These are phyloP conservation scores for Trichoderma afroharzianum DNA, from an alignment of 2,329 filamentous ascomycete genomes.

Conservation along the genomic window DNA sequence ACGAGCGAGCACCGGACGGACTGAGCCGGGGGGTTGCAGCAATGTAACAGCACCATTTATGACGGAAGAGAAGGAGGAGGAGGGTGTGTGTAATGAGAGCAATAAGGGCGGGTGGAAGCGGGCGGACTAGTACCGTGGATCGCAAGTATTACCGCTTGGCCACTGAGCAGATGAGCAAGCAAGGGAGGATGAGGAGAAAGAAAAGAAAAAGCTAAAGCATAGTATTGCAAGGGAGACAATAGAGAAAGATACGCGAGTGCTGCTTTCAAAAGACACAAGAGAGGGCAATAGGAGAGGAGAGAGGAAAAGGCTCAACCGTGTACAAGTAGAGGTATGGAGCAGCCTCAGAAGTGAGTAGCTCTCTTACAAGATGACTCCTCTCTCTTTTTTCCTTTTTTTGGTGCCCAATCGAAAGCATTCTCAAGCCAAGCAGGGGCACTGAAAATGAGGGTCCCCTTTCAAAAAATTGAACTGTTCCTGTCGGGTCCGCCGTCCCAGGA, in stretches of 20 bases:
- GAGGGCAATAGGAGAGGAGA: background rate
- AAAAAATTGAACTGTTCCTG: conserved; percentile 2
- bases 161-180: background rate
- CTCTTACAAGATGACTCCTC: background rate
- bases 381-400: background rate
- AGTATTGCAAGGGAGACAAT: background rate
- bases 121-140: background rate
- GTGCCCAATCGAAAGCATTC: background rate
- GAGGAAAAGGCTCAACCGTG: background rate
- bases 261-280: background rate
- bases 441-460: conserved; percentile 6
- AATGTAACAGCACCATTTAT: background rate
- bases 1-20: background rate
- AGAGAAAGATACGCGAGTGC: background rate
- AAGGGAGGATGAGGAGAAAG: background rate
- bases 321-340: background rate
- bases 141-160: background rate
- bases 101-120: background rate
- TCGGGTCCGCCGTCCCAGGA: conserved; percentile 15
- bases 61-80: background rate
- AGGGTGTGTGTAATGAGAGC: background rate
- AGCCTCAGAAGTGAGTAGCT: background rate
- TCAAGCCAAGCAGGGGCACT: background rate
- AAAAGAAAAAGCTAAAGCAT: background rate
- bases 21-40: background rate